These are phyloP conservation scores for Phaeosphaeriaceae sp. DNA, from an alignment of 2,329 filamentous ascomycete species.

Conservation along the genomic window DNA sequence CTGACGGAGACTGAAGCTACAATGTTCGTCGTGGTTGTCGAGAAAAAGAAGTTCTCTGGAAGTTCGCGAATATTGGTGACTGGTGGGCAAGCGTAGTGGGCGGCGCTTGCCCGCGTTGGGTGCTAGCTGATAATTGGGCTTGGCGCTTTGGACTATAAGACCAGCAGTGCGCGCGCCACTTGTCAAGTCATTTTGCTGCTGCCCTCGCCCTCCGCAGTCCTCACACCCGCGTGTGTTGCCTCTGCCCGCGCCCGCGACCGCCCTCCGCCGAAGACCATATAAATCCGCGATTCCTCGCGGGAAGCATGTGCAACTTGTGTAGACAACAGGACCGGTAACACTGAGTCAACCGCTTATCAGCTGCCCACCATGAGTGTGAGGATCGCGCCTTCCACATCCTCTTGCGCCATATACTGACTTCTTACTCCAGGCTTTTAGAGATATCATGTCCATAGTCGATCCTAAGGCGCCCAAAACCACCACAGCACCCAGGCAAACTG, in stretches of 20 bases:
- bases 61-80: slow-evolving; percentile 32
- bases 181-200: slow-evolving; percentile 32
- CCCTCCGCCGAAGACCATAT: slow-evolving; percentile 14
- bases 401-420: slow-evolving; percentile 25
- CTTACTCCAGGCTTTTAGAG: slow-evolving; percentile 38
- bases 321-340: slow-evolving; percentile 46
- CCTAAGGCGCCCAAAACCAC: slow-evolving; percentile 34
- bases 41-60: slow-evolving; percentile 21
- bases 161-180: slow-evolving; percentile 26
- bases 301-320: slow-evolving; percentile 46
- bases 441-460: slow-evolving; percentile 49
- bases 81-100: slow-evolving; percentile 18
- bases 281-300: slow-evolving; percentile 16
- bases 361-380: slow-evolving; percentile 50
- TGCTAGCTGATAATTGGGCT: not conserved
- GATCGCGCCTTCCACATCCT: slow-evolving; percentile 14
- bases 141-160: slow-evolving; percentile 25
- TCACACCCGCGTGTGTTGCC: slow-evolving; percentile 24
- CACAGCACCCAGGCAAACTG: slow-evolving; percentile 31
- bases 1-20: slow-evolving; percentile 99
- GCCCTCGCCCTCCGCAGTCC: slow-evolving; percentile 20
- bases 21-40: slow-evolving; percentile 68
- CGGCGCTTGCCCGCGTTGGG: slow-evolving; percentile 5
- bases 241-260: slow-evolving; percentile 21
- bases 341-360: slow-evolving; percentile 46